Evolutionary conservation across 225 moss, liverwort and hornwort genomes (phyloP).

Genomic region (Anthoceros angustus): DNA sequence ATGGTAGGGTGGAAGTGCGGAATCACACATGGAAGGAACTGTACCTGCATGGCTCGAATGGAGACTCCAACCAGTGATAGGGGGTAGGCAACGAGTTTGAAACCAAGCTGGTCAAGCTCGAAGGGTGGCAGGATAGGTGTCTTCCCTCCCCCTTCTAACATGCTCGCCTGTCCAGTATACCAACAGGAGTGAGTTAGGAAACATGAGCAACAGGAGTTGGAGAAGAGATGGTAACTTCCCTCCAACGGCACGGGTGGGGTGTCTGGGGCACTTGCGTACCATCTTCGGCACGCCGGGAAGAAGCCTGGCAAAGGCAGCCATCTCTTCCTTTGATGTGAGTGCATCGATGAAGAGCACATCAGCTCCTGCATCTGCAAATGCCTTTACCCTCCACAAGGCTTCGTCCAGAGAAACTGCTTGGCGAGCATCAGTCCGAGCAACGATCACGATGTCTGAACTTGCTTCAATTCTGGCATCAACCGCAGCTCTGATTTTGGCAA

Average conservation of each 20-base stretch:
- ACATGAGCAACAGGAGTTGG: not conserved
- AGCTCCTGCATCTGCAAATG: slow-evolving; percentile 70
- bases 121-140: slow-evolving; percentile 70
- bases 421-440: slow-evolving; percentile 93
- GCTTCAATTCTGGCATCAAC: slow-evolving; percentile 79
- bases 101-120: slow-evolving; percentile 63
- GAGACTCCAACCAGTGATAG: slow-evolving; percentile 88
- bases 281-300: slow-evolving; percentile 62
- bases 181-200: slow-evolving; percentile 3
- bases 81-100: slow-evolving; percentile 75
- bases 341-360: slow-evolving; percentile 92
- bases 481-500: slow-evolving; percentile 76
- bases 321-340: slow-evolving; percentile 59
- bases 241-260: not conserved
- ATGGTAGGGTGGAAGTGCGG: not conserved
- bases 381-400: slow-evolving; percentile 76
- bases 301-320: slow-evolving; percentile 64
- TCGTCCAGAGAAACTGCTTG: slow-evolving; percentile 78
- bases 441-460: slow-evolving; percentile 70
- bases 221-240: not conserved
- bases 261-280: slow-evolving; percentile 24
- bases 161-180: slow-evolving; percentile 49
- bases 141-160: slow-evolving; percentile 93
- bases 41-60: slow-evolving; percentile 90
- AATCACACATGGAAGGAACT: not conserved